Conservation (phyloP, 169 alveolate genomes). For the Cyclospora cayetanensis region DNA sequence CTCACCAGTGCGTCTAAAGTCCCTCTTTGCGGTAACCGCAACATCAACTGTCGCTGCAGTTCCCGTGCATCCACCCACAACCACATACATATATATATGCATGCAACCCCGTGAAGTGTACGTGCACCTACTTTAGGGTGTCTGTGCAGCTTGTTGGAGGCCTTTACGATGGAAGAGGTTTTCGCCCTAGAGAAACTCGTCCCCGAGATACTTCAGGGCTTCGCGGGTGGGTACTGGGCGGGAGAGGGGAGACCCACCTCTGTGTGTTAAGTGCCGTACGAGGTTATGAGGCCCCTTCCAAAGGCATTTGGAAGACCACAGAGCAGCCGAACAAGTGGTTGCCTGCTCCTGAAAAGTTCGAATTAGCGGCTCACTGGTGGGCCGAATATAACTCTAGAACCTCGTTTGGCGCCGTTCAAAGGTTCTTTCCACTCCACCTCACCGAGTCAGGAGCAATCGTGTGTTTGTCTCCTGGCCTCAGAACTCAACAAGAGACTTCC, state of each 20-base stretch:
- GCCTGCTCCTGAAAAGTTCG: background rate
- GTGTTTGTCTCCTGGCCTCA: background rate
- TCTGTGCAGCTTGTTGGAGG: constrained; percentile 55
- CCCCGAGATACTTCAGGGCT: constrained; percentile 60
- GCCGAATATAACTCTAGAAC: background rate
- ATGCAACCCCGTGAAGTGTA: background rate
- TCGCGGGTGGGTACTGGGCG: constrained; percentile 17
- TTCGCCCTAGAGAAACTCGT: constrained; percentile 55
- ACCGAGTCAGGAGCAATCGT: background rate
- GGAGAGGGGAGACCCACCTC: background rate
- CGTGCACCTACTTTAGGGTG: background rate
- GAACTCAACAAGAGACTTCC: constrained; percentile 24
- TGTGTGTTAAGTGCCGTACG: background rate
- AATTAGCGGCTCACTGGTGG: background rate
- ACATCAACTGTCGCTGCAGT: background rate
- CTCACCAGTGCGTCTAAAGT: constrained; percentile 57
- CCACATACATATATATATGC: background rate
- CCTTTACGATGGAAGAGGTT: constrained; percentile 67
- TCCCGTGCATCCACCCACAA: background rate
- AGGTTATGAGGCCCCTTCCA: background rate
- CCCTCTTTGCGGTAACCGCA: background rate
- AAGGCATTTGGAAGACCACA: background rate
- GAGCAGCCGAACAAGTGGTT: background rate
- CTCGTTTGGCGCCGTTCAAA: background rate
- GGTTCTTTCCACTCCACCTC: background rate